Evolutionary conservation across 2,329 filamentous ascomycete species (phyloP), one percentile per base, ranked within the genome.

Genomic region (Colletotrichum acutatum): DNA sequence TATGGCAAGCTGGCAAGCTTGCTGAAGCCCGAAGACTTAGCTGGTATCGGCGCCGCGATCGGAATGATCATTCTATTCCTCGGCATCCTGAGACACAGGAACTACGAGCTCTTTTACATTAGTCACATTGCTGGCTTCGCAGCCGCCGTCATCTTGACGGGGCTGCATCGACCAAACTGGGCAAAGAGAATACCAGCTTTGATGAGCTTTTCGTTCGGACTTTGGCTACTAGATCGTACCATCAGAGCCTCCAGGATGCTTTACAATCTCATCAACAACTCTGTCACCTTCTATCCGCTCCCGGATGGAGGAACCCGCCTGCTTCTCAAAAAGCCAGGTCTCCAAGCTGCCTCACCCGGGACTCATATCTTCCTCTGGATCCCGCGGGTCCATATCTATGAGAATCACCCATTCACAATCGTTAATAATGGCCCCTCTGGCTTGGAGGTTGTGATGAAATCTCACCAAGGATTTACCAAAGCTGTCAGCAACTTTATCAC

Each of bases 401-500:
- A 90, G 76, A 87, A 82, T 0, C 89, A 91, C 74, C 88, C 88
- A 0, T 90, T 90, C 71, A 90, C 87, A 0, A 86, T 90, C 52
- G 85, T 88, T 34, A 78, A 81, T 3, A 84, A 82, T 5, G 79
- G 82, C 5, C 81, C 84, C 0, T 76, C 75, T 1, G 81, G 78
- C 1, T 71, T 87, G 34, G 87, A 89, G 76, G 84, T 90, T 9
- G 82, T 90, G 7, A 82, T 89, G 72, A 85, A 86, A 65, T 83
- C 87, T 0, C 83, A 86, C 67, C 81, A 85, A 19, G 88, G 88
- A 0, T 90, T 90, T 75, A 90, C 87, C 0, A 81, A 82, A 6
- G 84, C 86, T 65, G 80, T 89, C 6, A 83, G 86, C 74, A 79
- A 80, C 3, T 83, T 86, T 68, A 87, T 87, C 0, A 19, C 16